These are phyloP conservation scores for Myxozyma nipponensis DNA, from an alignment of 805 yeast genomes.

Conservation along the genomic window DNA sequence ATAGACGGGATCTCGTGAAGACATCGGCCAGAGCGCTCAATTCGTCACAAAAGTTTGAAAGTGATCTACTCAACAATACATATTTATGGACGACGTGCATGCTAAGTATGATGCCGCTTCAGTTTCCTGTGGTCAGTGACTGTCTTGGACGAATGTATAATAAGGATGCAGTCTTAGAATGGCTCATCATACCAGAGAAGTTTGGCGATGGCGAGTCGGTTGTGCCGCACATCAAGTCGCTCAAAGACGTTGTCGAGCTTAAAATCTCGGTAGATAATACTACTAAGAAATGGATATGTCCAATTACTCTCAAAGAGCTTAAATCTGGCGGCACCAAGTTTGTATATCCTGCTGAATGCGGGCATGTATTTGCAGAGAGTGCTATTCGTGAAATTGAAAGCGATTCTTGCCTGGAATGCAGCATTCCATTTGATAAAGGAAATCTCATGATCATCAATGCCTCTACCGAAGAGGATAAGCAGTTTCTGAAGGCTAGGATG, in stretches of 20 bases:
- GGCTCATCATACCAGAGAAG: conserved; percentile 44
- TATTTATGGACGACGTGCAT: conserved; percentile 48
- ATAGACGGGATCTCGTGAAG: conserved; percentile 30
- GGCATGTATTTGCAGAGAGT: conserved; percentile 33
- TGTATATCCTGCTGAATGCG: conserved; percentile 44
- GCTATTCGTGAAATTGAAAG: conserved; percentile 25
- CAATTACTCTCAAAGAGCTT: conserved; percentile 39
- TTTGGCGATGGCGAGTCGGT: conserved; percentile 32
- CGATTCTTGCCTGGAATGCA: conserved; percentile 40
- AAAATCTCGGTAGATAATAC: conserved; percentile 31
- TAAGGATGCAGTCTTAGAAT: conserved; percentile 59
- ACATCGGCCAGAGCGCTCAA: conserved; percentile 15
- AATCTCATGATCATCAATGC: conserved; percentile 44
- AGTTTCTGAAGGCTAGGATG: conserved; percentile 12
- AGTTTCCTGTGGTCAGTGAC: conserved; percentile 62
- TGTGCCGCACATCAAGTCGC: conserved; percentile 38
- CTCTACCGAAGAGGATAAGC: conserved; percentile 6
- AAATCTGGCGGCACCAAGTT: conserved; percentile 41
- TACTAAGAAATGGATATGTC: conserved; percentile 38
- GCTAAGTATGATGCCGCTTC: conserved; percentile 43
- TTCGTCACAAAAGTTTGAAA: conserved; percentile 25
- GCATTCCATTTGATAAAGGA: conserved; percentile 19
- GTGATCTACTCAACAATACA: conserved; percentile 12
- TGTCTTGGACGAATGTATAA: conserved; percentile 61
- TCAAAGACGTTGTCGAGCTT: conserved; percentile 47